Percentiles rank a stretch among this genome's conserved stretches.
Conservation (phyloP, 148 eudicot species). For the Rhododendron ferrugineum region DNA sequence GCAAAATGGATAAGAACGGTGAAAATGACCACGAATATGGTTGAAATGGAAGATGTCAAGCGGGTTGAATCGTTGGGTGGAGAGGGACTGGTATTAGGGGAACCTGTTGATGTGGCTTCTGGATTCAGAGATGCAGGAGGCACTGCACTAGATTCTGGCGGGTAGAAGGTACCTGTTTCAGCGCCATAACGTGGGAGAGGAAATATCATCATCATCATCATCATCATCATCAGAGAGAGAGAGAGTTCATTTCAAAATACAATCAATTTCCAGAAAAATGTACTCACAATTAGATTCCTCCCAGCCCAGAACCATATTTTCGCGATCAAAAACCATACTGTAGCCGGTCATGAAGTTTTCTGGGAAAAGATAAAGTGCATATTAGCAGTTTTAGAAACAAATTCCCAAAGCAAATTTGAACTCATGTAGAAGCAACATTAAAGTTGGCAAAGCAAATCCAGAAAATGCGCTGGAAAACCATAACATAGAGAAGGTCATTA, state of each 20-base stretch:
- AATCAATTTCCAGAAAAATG: not conserved
- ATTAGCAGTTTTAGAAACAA: not conserved
- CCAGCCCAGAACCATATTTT: slow-evolving; percentile 79
- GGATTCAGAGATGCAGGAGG: slow-evolving; percentile 56
- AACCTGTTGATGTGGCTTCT: slow-evolving; percentile 35
- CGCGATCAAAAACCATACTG: slow-evolving; percentile 71
- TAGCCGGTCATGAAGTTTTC: slow-evolving; percentile 94
- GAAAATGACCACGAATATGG: not conserved
- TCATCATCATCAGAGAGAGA: not conserved
- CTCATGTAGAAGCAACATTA: not conserved
- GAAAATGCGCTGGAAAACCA: not conserved
- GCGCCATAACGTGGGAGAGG: too few species aligned
- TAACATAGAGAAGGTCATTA: not conserved
- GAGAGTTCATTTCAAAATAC: not conserved
- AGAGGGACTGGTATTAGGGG: slow-evolving; percentile 5
- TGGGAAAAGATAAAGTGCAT: slow-evolving; percentile 21
- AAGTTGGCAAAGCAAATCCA: not conserved
- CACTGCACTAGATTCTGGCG: slow-evolving; percentile 1
- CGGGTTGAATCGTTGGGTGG: slow-evolving; percentile 13
- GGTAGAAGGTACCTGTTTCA: slow-evolving; percentile 36
- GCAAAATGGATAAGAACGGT: not conserved
- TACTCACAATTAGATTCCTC: slow-evolving; percentile 68
- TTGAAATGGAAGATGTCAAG: not conserved
- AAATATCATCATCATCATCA: too few species aligned
- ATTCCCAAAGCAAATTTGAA: not conserved